Evolutionary conservation across 768 basidiomycete genomes (phyloP), one percentile per base, ranked within the genome.

Genomic region (Lanmaoa rubissima): DNA sequence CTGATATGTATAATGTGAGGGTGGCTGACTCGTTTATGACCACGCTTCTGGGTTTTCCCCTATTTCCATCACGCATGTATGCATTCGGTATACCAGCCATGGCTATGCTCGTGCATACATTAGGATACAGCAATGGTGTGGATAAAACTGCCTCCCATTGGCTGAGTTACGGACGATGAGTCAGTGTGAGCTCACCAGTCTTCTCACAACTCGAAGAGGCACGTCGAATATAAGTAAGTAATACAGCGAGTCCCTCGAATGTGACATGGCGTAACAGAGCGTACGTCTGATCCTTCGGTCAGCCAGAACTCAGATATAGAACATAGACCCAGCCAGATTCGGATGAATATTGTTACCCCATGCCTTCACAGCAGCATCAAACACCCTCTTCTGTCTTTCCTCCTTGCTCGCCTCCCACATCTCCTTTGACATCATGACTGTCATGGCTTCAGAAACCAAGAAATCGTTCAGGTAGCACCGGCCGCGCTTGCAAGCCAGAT

Each of bases 401-500:
- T 77, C 72, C 59, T 57, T 68, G 45, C 68, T 60, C 57, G 24
- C 41, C 57, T 58, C 57, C 7, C 75, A n/a, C 67, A 69, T 54
- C 52, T 69, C 60, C 72, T 75, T 52, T 49, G 74, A 47, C 67
- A 67, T 50, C 62, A 63, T 36, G 67, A 76, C 47, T n/a, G 76
- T 76, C 69, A 82, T 78, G 62, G 80, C 80, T 28, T 81, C 80
- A 5, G 76, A 66, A 51, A 73, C 80, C 67, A 91, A 69, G 45
- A 91, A 84, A 1, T 86, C 84, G 59, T 90, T 88, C 40, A 92
- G 61, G 64, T 90, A 93, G 65, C 78, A 87, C 35, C 90, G 73
- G 0, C 86, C 90, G 13, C 90, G 76, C 70, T 92, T 90, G 68
- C 89, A 92, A 2, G 88, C 90, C 48, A 92, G 71, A 69, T 92